Evolutionary conservation across 768 basidiomycete species (phyloP).

Genomic region (Lactarius evosmus): DNA sequence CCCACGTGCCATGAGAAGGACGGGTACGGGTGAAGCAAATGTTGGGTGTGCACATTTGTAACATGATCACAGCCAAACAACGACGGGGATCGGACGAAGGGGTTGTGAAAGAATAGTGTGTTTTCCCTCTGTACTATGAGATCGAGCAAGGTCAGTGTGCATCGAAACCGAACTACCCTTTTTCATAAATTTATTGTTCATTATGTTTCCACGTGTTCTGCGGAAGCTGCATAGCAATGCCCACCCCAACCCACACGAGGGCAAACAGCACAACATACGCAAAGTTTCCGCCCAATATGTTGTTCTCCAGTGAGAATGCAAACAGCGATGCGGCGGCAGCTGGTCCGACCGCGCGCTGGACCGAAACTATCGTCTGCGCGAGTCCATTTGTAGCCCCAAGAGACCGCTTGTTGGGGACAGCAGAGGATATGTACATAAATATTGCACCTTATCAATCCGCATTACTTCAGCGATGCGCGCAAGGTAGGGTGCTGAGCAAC

Average conservation of each 20-base stretch:
- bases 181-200: neutral
- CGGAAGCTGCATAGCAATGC: slow-evolving; percentile 2
- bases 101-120: neutral
- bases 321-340: slow-evolving; percentile 59
- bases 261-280: slow-evolving; percentile 4
- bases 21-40: no score
- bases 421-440: slow-evolving; percentile 64
- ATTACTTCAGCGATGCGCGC: neutral
- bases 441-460: slow-evolving; percentile 48
- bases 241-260: neutral
- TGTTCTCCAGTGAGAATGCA: slow-evolving; percentile 50
- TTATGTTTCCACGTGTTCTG: slow-evolving; percentile 14
- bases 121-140: neutral
- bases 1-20: no score
- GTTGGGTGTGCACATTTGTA: neutral
- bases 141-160: neutral
- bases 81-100: neutral
- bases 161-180: neutral
- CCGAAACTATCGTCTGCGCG: slow-evolving; percentile 38
- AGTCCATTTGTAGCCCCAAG: slow-evolving; percentile 67
- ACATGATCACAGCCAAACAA: neutral
- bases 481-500: neutral
- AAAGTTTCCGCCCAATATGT: slow-evolving; percentile 46
- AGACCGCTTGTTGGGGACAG: slow-evolving; percentile 61
- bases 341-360: slow-evolving; percentile 50